Percentiles rank a stretch among this genome's conserved stretches.
Conservation (phyloP, 352 stramenopile genomes). For the Saprolegnia diclina region DNA sequence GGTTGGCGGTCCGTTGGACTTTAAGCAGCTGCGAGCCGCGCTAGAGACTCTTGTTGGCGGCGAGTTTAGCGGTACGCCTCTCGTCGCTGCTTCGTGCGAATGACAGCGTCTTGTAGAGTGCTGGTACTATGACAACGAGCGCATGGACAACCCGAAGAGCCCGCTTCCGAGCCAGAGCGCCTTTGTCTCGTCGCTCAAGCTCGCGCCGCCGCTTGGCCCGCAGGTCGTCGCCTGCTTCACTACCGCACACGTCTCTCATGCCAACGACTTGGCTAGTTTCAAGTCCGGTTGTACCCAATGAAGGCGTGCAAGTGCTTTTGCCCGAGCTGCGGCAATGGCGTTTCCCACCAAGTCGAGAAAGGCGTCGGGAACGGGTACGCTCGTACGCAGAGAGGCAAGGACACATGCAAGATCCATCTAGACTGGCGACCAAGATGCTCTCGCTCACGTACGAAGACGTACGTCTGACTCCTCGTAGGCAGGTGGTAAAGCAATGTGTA, state of each 20-base stretch:
- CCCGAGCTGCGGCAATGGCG: conserved; percentile 48
- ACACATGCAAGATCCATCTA: conserved; percentile 20
- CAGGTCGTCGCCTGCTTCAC: conserved; percentile 36
- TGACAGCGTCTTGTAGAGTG: conserved; percentile 48
- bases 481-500: conserved; percentile 28
- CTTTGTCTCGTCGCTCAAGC: conserved; percentile 64
- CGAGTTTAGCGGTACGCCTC: conserved; percentile 44
- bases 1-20: conserved; percentile 53
- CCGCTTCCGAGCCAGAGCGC: conserved; percentile 33
- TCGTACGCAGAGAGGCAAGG: no score
- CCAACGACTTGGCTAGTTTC: conserved; percentile 46
- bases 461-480: conserved; percentile 16
- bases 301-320: conserved; percentile 77
- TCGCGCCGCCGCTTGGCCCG: conserved; percentile 60
- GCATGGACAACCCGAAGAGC: conserved; percentile 35
- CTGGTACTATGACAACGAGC: conserved; percentile 84
- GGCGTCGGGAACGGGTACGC: conserved; percentile 76
- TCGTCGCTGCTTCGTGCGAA: neutral
- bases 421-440: conserved; percentile 82
- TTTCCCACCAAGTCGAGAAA: conserved; percentile 77
- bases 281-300: conserved; percentile 78
- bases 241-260: neutral
- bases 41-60: conserved; percentile 45
- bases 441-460: conserved; percentile 84
- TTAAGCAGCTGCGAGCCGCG: conserved; percentile 54